Evolutionary conservation across 805 yeast species (phyloP).

Genomic region (Scheffersomyces spartinae): DNA sequence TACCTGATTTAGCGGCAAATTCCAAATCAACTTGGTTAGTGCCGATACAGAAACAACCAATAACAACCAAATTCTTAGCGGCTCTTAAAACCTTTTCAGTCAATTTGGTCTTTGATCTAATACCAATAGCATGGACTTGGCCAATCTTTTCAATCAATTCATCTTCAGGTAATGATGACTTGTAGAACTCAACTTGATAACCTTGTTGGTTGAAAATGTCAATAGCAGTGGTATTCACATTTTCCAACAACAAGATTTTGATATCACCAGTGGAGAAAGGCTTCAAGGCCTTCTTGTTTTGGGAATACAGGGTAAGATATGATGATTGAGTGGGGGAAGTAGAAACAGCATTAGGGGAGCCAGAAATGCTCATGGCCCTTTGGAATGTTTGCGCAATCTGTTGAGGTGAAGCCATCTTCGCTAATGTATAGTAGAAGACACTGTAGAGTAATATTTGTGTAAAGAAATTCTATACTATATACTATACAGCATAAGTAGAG

Average conservation of each 20-base stretch:
- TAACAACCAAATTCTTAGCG: constrained; percentile 79
- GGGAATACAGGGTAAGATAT: constrained; percentile 41
- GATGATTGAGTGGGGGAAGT: constrained; percentile 77
- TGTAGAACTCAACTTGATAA: constrained; percentile 91
- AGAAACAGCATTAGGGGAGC: constrained; percentile 63
- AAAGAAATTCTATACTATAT: too few species aligned
- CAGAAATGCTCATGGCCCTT: constrained; percentile 39
- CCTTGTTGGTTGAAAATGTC: constrained; percentile 81
- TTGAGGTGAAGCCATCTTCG: constrained; percentile 57
- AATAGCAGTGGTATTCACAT: constrained; percentile 88
- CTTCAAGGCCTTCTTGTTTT: constrained; percentile 63
- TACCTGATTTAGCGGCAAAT: constrained; percentile 83
- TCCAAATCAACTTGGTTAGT: constrained; percentile 95
- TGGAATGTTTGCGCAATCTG: constrained; percentile 54
- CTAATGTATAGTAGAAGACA: too few species aligned
- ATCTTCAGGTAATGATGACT: constrained; percentile 80
- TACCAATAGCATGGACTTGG: constrained; percentile 94
- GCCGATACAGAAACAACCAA: constrained; percentile 99
- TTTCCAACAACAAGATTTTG: constrained; percentile 82
- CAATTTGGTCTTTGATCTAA: constrained; percentile 91
- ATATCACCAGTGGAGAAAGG: constrained; percentile 95
- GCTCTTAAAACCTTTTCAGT: constrained; percentile 67
- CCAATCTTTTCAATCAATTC: constrained; percentile 89
- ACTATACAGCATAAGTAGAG: too few species aligned
- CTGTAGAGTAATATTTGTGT: too few species aligned